Conservation (phyloP, 805 yeast genomes). For the Barnettozyma salicaria region DNA sequence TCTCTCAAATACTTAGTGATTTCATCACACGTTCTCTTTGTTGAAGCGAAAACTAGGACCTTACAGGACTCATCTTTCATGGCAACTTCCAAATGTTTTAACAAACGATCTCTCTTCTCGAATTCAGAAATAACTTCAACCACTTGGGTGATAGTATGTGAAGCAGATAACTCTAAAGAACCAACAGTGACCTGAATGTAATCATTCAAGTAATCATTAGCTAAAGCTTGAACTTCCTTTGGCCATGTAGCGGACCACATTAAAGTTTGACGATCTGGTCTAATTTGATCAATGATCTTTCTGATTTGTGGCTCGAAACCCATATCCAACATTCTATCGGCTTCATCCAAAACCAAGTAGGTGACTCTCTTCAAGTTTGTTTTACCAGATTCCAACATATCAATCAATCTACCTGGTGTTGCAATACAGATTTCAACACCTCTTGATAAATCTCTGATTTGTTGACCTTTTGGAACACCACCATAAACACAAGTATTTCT, state of each 20-base stretch:
- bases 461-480: constrained; percentile 98
- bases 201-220: constrained; percentile 85
- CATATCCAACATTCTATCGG: constrained; percentile 99
- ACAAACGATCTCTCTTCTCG: constrained; percentile 89
- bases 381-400: constrained; percentile 92
- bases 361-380: constrained; percentile 95
- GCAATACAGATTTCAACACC: constrained; percentile 97
- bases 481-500: constrained; percentile 98
- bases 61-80: constrained; percentile 67
- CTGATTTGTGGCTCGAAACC: constrained; percentile 99
- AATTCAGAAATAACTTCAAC: constrained; percentile 88
- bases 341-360: constrained; percentile 95
- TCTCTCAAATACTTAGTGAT: constrained; percentile 84
- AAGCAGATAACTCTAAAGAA: constrained; percentile 91
- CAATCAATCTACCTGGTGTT: constrained; percentile 98
- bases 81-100: constrained; percentile 77
- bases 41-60: constrained; percentile 86
- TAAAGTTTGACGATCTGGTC: constrained; percentile 98
- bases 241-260: constrained; percentile 99
- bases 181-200: constrained; percentile 97
- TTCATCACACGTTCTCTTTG: constrained; percentile 97
- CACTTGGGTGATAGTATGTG: constrained; percentile 90
- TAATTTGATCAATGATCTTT: constrained; percentile 94
- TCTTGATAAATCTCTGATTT: constrained; percentile 89
- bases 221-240: constrained; percentile 89